These are phyloP conservation scores for Fagopyrum tataricum DNA, from an alignment of 148 eudicot species.

Conservation along the genomic window DNA sequence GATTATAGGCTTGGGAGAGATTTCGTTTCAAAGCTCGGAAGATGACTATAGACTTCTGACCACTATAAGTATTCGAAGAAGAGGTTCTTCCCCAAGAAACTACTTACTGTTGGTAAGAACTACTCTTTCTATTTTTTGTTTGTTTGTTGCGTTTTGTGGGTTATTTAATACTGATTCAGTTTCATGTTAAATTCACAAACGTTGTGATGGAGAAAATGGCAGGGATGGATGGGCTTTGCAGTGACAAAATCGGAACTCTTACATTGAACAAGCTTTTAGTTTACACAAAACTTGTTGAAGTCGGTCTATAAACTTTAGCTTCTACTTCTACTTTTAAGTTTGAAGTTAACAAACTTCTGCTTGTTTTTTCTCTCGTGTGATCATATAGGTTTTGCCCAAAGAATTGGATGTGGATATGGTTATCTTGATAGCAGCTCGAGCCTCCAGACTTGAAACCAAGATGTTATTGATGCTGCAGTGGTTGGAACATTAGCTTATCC, in stretches of 20 bases:
- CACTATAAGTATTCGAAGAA: no score
- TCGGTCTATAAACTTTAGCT: neutral
- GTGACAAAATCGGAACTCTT: conserved; percentile 15
- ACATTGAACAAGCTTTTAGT: conserved; percentile 15
- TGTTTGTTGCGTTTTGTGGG: no score
- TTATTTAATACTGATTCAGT: no score
- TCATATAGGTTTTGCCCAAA: conserved; percentile 8
- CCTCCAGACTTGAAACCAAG: conserved; percentile 14
- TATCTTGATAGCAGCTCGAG: conserved; percentile 14
- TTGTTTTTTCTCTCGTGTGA: neutral
- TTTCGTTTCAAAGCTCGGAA: no score
- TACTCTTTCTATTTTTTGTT: no score
- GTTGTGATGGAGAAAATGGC: conserved; percentile 19
- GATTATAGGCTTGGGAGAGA: no score
- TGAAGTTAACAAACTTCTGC: neutral
- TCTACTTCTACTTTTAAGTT: neutral
- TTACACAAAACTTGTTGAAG: conserved; percentile 12
- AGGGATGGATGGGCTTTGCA: conserved; percentile 18
- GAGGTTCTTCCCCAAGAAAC: no score
- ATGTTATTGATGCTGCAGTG: conserved; percentile 15
- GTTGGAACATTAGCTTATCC: conserved; percentile 10
- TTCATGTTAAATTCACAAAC: no score
- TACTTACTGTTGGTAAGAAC: no score
- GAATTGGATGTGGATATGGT: conserved; percentile 10
- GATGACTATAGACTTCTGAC: no score